These are phyloP conservation scores for Termitomyces sp. DNA, from an alignment of 768 basidiomycete genomes.

Conservation along the genomic window DNA sequence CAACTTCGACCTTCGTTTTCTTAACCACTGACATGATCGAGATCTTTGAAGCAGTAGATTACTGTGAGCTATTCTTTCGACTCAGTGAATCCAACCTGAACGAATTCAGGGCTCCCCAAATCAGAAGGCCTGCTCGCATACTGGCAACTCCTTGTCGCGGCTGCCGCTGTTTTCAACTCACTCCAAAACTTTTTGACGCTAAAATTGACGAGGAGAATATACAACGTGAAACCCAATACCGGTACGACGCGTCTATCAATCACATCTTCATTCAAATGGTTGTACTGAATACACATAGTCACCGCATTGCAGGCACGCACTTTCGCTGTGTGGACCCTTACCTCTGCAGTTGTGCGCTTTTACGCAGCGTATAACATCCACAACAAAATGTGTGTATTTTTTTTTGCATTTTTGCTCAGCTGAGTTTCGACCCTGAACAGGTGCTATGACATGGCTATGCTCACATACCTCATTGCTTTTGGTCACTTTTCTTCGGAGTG, in stretches of 20 bases:
- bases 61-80: conserved; percentile 7
- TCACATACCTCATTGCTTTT: conserved; percentile 88
- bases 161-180: conserved; percentile 81
- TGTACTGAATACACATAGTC: too few species aligned
- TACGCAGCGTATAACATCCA: conserved; percentile 91
- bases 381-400: conserved; percentile 62
- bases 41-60: conserved; percentile 8
- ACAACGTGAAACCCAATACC: conserved; percentile 43
- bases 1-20: too few species aligned
- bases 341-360: conserved; percentile 75
- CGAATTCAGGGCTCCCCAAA: conserved; percentile 55
- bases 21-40: too few species aligned
- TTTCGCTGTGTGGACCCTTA: conserved; percentile 89
- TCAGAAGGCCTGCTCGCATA: conserved; percentile 71
- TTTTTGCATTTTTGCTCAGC: background rate
- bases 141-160: conserved; percentile 85
- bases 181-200: conserved; percentile 79
- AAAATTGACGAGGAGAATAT: conserved; percentile 75
- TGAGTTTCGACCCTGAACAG: conserved; percentile 38
- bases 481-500: conserved; percentile 87
- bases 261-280: too few species aligned
- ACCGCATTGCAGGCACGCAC: conserved; percentile 84
- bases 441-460: conserved; percentile 83
- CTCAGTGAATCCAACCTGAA: background rate
- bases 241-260: conserved; percentile 29